Evolutionary conservation across 768 basidiomycete genomes (phyloP), one percentile per base, ranked within the genome.

Genomic region (Leccinum longicurvipes): DNA sequence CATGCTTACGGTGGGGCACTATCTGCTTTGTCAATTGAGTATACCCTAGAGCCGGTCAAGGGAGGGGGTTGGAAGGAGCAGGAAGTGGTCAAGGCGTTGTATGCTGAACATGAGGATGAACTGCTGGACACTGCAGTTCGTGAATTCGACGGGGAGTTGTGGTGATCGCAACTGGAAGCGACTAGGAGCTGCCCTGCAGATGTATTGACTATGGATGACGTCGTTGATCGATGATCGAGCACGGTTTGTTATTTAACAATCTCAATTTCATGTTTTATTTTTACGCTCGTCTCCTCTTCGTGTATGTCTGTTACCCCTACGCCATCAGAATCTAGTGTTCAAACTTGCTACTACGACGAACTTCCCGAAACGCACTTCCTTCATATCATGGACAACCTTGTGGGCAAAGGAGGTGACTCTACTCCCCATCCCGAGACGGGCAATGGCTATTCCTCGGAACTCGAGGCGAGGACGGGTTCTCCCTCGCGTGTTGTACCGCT

Each of bases 1-100:
- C 91, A 90, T 67, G 95, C 95, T 2, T 98, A 97, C 63, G 94
- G 92, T n/a, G 96, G 96, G 12, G 85, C 83, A 0, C 77, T 97
- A 6, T 95, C 94, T 2, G 93, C 94, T 3, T 74, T 98, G 11
- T 91, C 90, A 14, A 86, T 98, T 54, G 79, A 87, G 32, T 96
- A 98, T 73, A 87, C 83, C 2, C 79, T 97, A 24, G 83, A 82
- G 9, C 91, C 91, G 3, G 67, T 82, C 49, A 62, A 70, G 17
- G 57, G 67, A 23, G 70, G 70, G 15, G 70, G 70, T 19, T 70
- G 66, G 65, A 70, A 65, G 51, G 75, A 75, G 57, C 71, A 70
- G 51, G 72, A 73, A 55, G 60, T 74, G 3, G 72, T 73, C 47
- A 71, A 69, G 56, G 72, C 72, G 21, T 34, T 73, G 36, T 73